Percentiles rank a stretch among this genome's conserved stretches.
Evolutionary conservation across 345 rosid genomes (phyloP).

Genomic region (Noccaea bulbosa): DNA sequence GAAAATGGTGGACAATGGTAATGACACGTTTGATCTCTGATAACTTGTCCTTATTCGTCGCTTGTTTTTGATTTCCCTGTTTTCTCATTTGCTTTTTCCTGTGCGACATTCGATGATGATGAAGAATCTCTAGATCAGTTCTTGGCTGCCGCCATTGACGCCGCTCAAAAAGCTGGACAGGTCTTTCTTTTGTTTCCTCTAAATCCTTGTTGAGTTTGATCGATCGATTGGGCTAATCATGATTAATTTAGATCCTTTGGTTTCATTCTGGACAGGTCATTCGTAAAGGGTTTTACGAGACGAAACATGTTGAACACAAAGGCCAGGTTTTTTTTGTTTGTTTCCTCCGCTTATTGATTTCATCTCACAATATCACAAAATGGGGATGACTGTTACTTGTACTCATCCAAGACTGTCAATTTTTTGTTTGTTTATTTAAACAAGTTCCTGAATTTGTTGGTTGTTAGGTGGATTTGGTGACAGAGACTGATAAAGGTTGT

Average conservation of each 20-base stretch:
- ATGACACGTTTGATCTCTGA: neutral
- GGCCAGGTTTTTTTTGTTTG: conserved; percentile 63
- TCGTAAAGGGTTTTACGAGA: conserved; percentile 76
- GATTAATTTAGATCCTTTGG: neutral
- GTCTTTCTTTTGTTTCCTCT: conserved; percentile 37
- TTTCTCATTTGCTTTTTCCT: conserved; percentile 8
- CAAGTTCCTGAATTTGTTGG: conserved; percentile 11
- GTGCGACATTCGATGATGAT: conserved; percentile 13
- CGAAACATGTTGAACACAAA: conserved; percentile 92
- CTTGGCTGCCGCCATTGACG: conserved; percentile 76
- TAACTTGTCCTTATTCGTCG: too few relatives aligned
- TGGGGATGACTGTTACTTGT: neutral
- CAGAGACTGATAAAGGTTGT: conserved; percentile 97
- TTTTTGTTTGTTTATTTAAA: neutral
- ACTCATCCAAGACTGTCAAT: neutral
- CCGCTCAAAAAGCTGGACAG: conserved; percentile 90
- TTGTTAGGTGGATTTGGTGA: conserved; percentile 87
- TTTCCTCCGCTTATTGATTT: neutral
- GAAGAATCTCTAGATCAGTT: conserved; percentile 63
- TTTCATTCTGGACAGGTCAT: conserved; percentile 55
- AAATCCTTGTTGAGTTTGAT: neutral
- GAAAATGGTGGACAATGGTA: conserved; percentile 66
- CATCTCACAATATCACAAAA: neutral
- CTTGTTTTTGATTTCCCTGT: conserved; percentile 9
- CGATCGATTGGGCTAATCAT: neutral